These are phyloP conservation scores for Hanseniaspora vineae DNA, from an alignment of 805 yeast genomes.

Conservation along the genomic window DNA sequence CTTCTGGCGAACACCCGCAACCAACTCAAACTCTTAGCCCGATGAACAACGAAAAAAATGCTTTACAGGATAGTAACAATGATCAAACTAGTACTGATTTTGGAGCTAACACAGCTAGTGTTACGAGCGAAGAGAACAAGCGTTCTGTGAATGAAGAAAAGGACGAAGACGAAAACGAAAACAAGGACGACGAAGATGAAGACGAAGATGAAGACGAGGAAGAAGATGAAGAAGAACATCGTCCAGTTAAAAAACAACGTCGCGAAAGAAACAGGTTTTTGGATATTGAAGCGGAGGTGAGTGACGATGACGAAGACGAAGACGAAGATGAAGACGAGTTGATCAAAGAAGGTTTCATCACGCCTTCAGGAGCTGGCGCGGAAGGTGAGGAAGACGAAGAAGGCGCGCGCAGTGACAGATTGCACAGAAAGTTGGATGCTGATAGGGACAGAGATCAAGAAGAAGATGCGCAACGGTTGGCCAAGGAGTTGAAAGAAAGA, in stretches of 20 bases:
- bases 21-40: no score
- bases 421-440: slow-evolving; percentile 85
- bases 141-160: slow-evolving; percentile 21
- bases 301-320: slow-evolving; percentile 86
- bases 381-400: slow-evolving; percentile 47
- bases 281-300: slow-evolving; percentile 98
- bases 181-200: slow-evolving; percentile 32
- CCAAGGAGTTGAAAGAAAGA: slow-evolving; percentile 81
- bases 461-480: slow-evolving; percentile 88
- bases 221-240: slow-evolving; percentile 38
- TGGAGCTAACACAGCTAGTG: no score
- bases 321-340: slow-evolving; percentile 90
- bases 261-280: slow-evolving; percentile 67
- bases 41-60: no score
- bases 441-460: slow-evolving; percentile 77
- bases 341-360: slow-evolving; percentile 69
- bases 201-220: slow-evolving; percentile 49
- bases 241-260: slow-evolving; percentile 32
- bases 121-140: no score
- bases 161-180: slow-evolving; percentile 31
- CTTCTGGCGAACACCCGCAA: no score
- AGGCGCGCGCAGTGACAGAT: slow-evolving; percentile 49
- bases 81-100: background rate
- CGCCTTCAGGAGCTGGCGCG: slow-evolving; percentile 47
- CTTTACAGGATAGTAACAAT: background rate